Base-by-base conservation (phyloP, 2,329 filamentous ascomycete species). In the Aphanocladium album region DNA sequence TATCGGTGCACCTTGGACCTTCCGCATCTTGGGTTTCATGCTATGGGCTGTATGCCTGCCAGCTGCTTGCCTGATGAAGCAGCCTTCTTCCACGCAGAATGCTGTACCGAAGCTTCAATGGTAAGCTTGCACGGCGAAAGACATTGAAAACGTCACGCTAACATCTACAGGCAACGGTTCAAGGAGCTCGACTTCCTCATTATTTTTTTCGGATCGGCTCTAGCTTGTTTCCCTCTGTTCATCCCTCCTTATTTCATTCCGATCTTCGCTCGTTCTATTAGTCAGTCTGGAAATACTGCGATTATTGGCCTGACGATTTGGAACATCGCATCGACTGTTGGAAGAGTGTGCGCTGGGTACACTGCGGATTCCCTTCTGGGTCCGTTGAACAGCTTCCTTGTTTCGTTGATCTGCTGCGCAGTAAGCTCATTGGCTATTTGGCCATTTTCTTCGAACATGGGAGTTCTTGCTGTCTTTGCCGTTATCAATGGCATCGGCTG, bases 181-280 rank as follows among this genome's bases (percentile, higher is more conserved):
- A 64, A 60, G 33, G 64, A 69, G 14, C 46, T 61, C 23, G 62
- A 68, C 2, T 70, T 70, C 25, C 57, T 67, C 19, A 21, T 69
- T 16, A 61, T 70, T 1, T 43, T 70, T 12, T 39, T 65, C 14
- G 69, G 67, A 6, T 66, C 66, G 0, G 61, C 65, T 9, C 47
- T 69, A 5, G 61, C 64, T 12, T 70, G 67, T 35, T 70, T 70
- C 52, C 67, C 68, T 2, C 60, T 70, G 7, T 69, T 70, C 46
- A 64, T 70, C 6, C 68, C 68, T 6, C 66, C 69, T 1, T 70
- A 70, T 63, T 70, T 70, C 25, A 69, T 70, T 4, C 68, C 68
- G 19, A 61, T 70, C 14, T 70, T 69, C 45, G 65, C 67, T 11
- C 27, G 65, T 4, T 66, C 69, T 3, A 64, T 69, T 41, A 65